These are phyloP conservation scores for Piedraia hortae DNA, from an alignment of 2,329 filamentous ascomycete genomes.

Conservation along the genomic window DNA sequence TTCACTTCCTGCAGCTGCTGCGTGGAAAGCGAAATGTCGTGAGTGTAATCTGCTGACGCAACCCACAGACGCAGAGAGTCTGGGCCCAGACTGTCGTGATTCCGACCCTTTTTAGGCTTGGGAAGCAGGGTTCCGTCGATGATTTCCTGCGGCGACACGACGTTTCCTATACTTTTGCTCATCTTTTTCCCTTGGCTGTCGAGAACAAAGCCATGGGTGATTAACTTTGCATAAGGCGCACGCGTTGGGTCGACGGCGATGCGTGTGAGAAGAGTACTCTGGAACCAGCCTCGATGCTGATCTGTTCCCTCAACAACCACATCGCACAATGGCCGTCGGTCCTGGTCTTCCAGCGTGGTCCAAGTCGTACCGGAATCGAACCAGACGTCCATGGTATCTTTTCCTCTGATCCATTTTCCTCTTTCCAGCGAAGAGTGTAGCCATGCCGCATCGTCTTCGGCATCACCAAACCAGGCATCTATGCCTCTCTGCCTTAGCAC, in stretches of 20 bases:
- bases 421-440: conserved; percentile 33
- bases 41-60: conserved; percentile 73
- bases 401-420: conserved; percentile 41
- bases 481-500: conserved; percentile 51
- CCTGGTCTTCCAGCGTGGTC: conserved; percentile 23
- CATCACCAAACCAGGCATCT: conserved; percentile 88
- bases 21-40: conserved; percentile 58
- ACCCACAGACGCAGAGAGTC: conserved; percentile 80
- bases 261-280: conserved; percentile 75
- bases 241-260: conserved; percentile 37
- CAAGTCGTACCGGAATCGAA: conserved; percentile 95
- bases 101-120: conserved; percentile 15
- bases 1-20: conserved; percentile 53
- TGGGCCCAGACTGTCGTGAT: conserved; percentile 31
- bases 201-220: conserved; percentile 86
- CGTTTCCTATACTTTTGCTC: conserved; percentile 91
- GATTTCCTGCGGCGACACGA: conserved; percentile 53
- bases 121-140: conserved; percentile 60
- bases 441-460: conserved; percentile 49
- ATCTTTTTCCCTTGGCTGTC: conserved; percentile 86
- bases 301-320: conserved; percentile 85
- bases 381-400: conserved; percentile 98
- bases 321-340: conserved; percentile 32
- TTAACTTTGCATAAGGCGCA: conserved; percentile 74
- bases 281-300: conserved; percentile 95